These are phyloP conservation scores for Paratrypanosoma confusum DNA, from an alignment of 208 protist genomes.

Conservation along the genomic window DNA sequence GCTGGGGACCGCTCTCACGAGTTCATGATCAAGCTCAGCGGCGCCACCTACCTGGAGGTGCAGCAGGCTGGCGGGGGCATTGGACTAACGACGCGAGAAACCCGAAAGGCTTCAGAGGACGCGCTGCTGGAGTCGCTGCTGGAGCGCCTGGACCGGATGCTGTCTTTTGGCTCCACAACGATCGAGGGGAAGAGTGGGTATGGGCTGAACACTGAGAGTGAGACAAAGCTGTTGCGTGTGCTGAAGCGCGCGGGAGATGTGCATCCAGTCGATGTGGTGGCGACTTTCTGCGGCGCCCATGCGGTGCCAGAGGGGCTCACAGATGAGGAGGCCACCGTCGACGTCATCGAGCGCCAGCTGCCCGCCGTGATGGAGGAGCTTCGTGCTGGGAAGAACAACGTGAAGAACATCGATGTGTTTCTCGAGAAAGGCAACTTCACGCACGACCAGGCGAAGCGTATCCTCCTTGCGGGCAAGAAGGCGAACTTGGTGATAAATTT, in stretches of 20 bases:
- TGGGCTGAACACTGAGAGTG: slow-evolving; percentile 67
- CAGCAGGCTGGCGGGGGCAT: slow-evolving; percentile 70
- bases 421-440: slow-evolving; percentile 66
- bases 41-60: slow-evolving; percentile 82
- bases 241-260: slow-evolving; percentile 20
- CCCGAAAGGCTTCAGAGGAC: slow-evolving; percentile 22
- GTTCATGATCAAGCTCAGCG: slow-evolving; percentile 73
- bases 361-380: slow-evolving; percentile 27
- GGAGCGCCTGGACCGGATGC: slow-evolving; percentile 47
- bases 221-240: slow-evolving; percentile 84
- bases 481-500: slow-evolving; percentile 60
- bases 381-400: slow-evolving; percentile 22
- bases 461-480: slow-evolving; percentile 48
- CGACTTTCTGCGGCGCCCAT: slow-evolving; percentile 71
- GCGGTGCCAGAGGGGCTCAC: slow-evolving; percentile 47
- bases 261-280: slow-evolving; percentile 33
- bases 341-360: slow-evolving; percentile 53
- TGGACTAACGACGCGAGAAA: slow-evolving; percentile 47
- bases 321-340: slow-evolving; percentile 23
- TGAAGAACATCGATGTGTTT: slow-evolving; percentile 63
- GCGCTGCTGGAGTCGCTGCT: slow-evolving; percentile 19
- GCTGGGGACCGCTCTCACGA: slow-evolving; percentile 64
- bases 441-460: slow-evolving; percentile 23
- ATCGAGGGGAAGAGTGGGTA: slow-evolving; percentile 82
- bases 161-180: slow-evolving; percentile 53